Conservation (phyloP, 805 yeast species). For the Ogataea pignaliae region DNA sequence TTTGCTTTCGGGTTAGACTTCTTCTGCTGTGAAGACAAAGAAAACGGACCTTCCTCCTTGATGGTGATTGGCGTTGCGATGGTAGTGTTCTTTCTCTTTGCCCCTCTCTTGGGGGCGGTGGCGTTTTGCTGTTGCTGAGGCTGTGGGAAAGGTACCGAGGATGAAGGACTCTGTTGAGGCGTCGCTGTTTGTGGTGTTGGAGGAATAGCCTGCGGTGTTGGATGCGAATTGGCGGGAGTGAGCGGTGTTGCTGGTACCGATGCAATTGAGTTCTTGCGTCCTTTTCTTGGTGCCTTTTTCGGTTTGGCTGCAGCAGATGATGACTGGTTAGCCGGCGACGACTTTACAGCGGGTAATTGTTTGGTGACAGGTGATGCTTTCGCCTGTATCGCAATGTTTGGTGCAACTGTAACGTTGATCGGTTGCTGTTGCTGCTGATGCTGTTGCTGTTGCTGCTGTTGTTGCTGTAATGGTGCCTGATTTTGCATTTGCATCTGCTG, state of each 20-base stretch:
- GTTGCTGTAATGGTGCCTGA: neutral
- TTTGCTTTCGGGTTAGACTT: too few relatives aligned
- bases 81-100: constrained; percentile 20
- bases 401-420: constrained; percentile 1
- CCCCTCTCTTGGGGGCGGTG: constrained; percentile 14
- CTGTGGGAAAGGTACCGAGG: constrained; percentile 1
- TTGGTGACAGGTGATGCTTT: constrained; percentile 15
- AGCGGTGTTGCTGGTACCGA: constrained; percentile 33
- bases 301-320: constrained; percentile 9
- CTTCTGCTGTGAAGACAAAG: neutral
- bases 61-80: constrained; percentile 18
- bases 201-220: constrained; percentile 24
- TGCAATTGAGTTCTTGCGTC: constrained; percentile 21
- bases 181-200: constrained; percentile 20
- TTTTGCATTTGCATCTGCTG: constrained; percentile 2
- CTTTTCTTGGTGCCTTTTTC: constrained; percentile 19
- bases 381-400: constrained; percentile 11
- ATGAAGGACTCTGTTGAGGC: constrained; percentile 15
- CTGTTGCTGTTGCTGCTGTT: constrained; percentile 5
- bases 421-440: constrained; percentile 2
- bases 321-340: constrained; percentile 7
- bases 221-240: constrained; percentile 27
- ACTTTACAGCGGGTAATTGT: constrained; percentile 12
- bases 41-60: constrained; percentile 24
- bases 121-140: constrained; percentile 5